Conservation (phyloP, 108 stramenopile genomes). For the Pseudonitzschia delicatissima region DNA sequence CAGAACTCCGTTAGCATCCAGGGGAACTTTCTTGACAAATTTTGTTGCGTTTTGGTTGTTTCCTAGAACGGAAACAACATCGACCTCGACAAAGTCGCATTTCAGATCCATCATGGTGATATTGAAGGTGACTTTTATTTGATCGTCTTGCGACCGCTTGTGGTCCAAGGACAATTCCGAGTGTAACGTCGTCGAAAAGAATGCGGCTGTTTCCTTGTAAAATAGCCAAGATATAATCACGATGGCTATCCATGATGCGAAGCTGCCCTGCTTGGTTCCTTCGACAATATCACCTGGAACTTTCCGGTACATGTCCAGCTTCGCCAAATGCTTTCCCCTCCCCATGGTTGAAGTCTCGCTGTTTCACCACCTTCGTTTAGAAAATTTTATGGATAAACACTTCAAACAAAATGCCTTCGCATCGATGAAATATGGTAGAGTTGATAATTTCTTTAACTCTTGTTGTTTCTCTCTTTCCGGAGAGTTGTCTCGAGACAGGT, state of each 20-base stretch:
- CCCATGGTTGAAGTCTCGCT: slow-evolving; percentile 1
- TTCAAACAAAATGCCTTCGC: too few species aligned
- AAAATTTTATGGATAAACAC: too few species aligned
- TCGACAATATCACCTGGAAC: slow-evolving; percentile 77
- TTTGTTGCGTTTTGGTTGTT: slow-evolving; percentile 91
- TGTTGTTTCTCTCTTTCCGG: too few species aligned
- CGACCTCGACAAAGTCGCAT: slow-evolving; percentile 82
- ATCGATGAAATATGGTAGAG: too few species aligned
- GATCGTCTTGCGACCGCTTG: slow-evolving; percentile 26
- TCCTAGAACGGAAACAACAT: slow-evolving; percentile 76
- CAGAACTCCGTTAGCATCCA: slow-evolving; percentile 80
- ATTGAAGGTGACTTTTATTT: slow-evolving; percentile 82
- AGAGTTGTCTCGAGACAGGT: too few species aligned
- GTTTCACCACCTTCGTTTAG: too few species aligned
- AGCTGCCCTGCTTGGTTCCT: slow-evolving; percentile 65
- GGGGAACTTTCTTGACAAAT: slow-evolving; percentile 84
- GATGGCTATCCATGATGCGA: slow-evolving; percentile 67
- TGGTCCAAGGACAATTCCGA: slow-evolving; percentile 26
- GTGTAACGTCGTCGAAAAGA: slow-evolving; percentile 52
- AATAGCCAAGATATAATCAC: slow-evolving; percentile 64
- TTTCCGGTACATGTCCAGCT: slow-evolving; percentile 84
- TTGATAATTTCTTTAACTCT: too few species aligned
- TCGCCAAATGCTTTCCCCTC: slow-evolving; percentile 35
- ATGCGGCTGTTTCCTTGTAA: slow-evolving; percentile 83
- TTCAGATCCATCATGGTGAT: slow-evolving; percentile 89